These are phyloP conservation scores for Pyrenophora seminiperda DNA, from an alignment of 2,329 filamentous ascomycete genomes.

Conservation along the genomic window DNA sequence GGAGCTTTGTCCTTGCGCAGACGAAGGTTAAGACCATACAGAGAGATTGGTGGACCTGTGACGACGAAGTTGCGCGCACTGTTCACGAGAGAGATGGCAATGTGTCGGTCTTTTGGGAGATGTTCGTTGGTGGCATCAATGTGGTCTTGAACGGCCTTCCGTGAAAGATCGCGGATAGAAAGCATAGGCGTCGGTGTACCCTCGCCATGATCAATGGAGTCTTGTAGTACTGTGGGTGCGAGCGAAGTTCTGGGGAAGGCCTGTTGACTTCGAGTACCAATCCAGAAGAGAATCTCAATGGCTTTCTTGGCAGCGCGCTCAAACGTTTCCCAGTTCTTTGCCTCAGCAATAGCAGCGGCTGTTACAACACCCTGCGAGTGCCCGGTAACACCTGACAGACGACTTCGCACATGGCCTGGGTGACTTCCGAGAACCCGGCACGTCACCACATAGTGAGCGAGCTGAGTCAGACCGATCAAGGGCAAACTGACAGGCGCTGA, in stretches of 20 bases:
- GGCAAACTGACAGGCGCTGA: slow-evolving; percentile 75
- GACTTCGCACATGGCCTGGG: slow-evolving; percentile 83
- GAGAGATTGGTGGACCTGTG: slow-evolving; percentile 90
- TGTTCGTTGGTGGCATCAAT: slow-evolving; percentile 98
- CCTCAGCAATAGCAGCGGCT: slow-evolving; percentile 86
- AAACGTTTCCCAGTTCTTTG: slow-evolving; percentile 92
- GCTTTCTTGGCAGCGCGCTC: slow-evolving; percentile 78
- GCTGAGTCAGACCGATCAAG: slow-evolving; percentile 91
- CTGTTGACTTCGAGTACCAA: slow-evolving; percentile 94
- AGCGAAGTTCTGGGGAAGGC: slow-evolving; percentile 95
- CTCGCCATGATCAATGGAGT: slow-evolving; percentile 92
- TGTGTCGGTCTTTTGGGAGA: slow-evolving; percentile 88
- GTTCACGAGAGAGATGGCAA: slow-evolving; percentile 93
- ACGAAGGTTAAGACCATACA: slow-evolving; percentile 94
- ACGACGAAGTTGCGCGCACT: slow-evolving; percentile 97
- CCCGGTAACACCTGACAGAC: slow-evolving; percentile 86
- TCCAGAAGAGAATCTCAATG: slow-evolving; percentile 96
- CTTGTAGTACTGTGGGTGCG: slow-evolving; percentile 85
- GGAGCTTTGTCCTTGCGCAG: slow-evolving; percentile 96
- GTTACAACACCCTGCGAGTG: slow-evolving; percentile 97
- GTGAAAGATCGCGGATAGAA: slow-evolving; percentile 90
- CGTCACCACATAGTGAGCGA: slow-evolving; percentile 93
- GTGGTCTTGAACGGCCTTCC: slow-evolving; percentile 89
- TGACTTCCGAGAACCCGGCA: slow-evolving; percentile 89
- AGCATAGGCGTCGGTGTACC: slow-evolving; percentile 97